Conservation (phyloP, 2,329 filamentous ascomycete species). For the Clarireedia sp. region DNA sequence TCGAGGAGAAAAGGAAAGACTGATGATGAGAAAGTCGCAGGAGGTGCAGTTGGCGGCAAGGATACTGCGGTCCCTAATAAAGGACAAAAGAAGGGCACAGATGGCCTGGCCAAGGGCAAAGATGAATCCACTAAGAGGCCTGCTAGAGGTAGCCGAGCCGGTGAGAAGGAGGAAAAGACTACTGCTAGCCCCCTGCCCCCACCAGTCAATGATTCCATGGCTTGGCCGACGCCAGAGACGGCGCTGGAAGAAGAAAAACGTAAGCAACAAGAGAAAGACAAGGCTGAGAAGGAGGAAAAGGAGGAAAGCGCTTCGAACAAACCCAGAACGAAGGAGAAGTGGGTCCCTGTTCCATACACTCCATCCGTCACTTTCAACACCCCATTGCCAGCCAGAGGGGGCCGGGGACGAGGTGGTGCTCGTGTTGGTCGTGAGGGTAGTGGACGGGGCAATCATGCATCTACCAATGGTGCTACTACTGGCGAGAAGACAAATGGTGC, state of each 20-base stretch:
- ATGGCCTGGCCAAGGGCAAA: constrained; percentile 27
- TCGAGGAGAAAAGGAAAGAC: constrained; percentile 35
- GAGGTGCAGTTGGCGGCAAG: constrained; percentile 27
- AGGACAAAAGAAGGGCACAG: constrained; percentile 34
- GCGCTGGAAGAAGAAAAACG: constrained; percentile 70
- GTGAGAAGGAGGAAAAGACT: constrained; percentile 29
- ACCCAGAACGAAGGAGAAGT: constrained; percentile 66
- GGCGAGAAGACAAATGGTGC: constrained; percentile 23
- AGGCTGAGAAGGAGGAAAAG: constrained; percentile 55
- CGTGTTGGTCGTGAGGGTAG: constrained; percentile 35
- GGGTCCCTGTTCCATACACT: constrained; percentile 75
- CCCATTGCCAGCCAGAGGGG: constrained; percentile 58
- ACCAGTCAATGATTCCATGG: constrained; percentile 65
- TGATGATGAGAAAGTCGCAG: constrained; percentile 31
- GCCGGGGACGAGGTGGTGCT: constrained; percentile 37
- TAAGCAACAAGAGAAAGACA: constrained; percentile 60
- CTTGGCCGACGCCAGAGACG: constrained; percentile 86
- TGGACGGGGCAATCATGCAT: constrained; percentile 30
- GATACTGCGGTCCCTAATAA: constrained; percentile 30
- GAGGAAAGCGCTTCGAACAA: constrained; percentile 48
- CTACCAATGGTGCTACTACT: constrained; percentile 13
- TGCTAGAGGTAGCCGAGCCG: constrained; percentile 23
- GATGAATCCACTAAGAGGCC: constrained; percentile 27
- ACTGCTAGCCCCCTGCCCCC: constrained; percentile 41
- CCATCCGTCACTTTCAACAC: constrained; percentile 84